Percentiles rank a stretch among this genome's conserved stretches.
These are phyloP conservation scores for Eucalyptus paniculata DNA, from an alignment of 345 rosid genomes.

Conservation along the genomic window DNA sequence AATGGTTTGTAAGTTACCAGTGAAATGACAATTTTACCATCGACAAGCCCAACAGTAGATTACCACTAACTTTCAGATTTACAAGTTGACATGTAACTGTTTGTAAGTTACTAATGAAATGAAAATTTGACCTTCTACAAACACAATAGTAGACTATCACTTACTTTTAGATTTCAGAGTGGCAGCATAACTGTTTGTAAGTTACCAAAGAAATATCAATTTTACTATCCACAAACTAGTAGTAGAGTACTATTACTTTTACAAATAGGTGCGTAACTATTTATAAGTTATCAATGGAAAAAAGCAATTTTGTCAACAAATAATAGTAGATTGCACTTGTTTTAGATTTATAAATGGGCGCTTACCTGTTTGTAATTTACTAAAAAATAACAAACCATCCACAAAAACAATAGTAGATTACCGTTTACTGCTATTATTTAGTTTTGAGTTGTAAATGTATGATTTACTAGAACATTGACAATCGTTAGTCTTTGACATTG, in stretches of 20 bases:
- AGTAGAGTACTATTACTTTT: not conserved
- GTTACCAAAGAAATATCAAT: not conserved
- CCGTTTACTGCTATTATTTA: not conserved
- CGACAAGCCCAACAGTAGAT: not conserved
- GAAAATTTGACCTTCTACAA: not conserved
- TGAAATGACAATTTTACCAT: not conserved
- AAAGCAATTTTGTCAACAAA: not conserved
- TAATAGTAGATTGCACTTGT: not conserved
- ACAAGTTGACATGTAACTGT: not conserved
- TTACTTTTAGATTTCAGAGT: not conserved
- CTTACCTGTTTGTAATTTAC: not conserved
- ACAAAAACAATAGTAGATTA: not conserved
- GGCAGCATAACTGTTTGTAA: not conserved
- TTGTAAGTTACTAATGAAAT: not conserved
- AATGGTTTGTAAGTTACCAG: not conserved
- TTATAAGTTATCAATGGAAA: not conserved
- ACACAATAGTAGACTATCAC: not conserved
- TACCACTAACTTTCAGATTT: not conserved
- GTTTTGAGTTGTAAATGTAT: not conserved
- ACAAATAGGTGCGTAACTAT: not conserved
- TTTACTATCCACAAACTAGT: not conserved
- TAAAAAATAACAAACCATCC: not conserved
- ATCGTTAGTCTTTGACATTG: not conserved
- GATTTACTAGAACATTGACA: not conserved
- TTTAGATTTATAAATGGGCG: not conserved